Conservation (phyloP, 1,284 basidiomycete genomes). For the Cutaneotrichosporon sp. region DNA sequence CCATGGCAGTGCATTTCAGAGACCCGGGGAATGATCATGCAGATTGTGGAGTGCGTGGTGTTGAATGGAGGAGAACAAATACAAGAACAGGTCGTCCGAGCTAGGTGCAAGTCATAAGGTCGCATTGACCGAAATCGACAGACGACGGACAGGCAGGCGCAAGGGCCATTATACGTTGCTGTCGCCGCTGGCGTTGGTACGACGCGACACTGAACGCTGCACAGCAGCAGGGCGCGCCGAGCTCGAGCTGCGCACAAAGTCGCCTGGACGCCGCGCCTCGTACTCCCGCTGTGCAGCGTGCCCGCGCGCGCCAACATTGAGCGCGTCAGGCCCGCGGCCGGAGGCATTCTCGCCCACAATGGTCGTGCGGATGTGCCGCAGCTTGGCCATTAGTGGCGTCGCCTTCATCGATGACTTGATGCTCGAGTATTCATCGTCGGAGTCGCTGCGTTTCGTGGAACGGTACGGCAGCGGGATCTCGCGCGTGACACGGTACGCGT, state of each 20-base stretch:
- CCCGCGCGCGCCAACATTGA: conserved; percentile 41
- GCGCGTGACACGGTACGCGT: conserved; percentile 37
- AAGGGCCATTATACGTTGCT: background rate
- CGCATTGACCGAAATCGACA: background rate
- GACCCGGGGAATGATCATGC: background rate
- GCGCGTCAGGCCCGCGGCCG: conserved; percentile 39
- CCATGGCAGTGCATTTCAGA: conserved; percentile 1
- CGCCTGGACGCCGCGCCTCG: conserved; percentile 44
- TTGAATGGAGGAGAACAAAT: background rate
- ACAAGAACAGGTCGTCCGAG: background rate
- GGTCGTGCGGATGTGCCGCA: background rate
- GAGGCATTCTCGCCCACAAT: conserved; percentile 3
- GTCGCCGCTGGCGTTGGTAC: background rate
- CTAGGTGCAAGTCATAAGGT: background rate
- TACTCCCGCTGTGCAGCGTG: conserved; percentile 42
- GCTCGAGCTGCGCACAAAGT: conserved; percentile 14
- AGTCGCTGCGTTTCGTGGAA: conserved; percentile 27
- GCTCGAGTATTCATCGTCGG: conserved; percentile 27
- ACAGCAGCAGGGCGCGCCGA: background rate
- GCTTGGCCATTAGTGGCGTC: conserved; percentile 1
- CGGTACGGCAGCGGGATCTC: conserved; percentile 49
- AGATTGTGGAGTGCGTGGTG: conserved; percentile 1
- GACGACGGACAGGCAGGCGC: background rate
- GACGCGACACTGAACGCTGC: background rate
- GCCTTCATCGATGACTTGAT: background rate